Conservation (phyloP, 139 green algal species). For the Pleodorina starrii region DNA sequence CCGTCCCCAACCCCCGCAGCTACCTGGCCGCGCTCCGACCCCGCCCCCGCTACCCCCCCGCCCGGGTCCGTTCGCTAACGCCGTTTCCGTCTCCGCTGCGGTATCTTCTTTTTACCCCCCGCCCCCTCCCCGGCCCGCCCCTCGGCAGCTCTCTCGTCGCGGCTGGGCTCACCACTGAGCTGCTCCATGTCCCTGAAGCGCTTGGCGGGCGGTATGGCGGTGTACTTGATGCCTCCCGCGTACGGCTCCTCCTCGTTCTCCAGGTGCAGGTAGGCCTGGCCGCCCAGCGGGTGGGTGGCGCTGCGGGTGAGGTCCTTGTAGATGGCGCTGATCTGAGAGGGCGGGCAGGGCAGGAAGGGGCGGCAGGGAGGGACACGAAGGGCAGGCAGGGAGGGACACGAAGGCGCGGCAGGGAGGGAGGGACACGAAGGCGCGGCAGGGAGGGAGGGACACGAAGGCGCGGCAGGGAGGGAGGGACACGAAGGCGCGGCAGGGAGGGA, state of each 20-base stretch:
- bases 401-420: no score
- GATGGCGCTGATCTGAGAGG: conserved; percentile 87
- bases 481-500: no score
- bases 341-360: background rate
- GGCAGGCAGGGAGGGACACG: no score
- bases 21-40: background rate
- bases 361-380: no score
- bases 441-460: no score
- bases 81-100: background rate
- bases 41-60: background rate
- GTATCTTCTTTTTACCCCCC: no score
- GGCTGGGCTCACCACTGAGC: conserved; percentile 85
- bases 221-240: conserved; percentile 93
- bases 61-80: background rate
- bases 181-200: conserved; percentile 98
- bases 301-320: conserved; percentile 93
- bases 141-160: no score
- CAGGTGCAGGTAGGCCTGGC: conserved; percentile 89
- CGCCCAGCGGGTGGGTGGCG: conserved; percentile 81
- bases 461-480: no score
- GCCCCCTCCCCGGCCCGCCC: background rate
- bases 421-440: no score
- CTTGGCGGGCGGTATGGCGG: conserved; percentile 97
- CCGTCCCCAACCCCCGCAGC: no score
- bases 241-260: conserved; percentile 92